Conservation (phyloP, 768 basidiomycete genomes). For the Hortiboletus campestris region DNA sequence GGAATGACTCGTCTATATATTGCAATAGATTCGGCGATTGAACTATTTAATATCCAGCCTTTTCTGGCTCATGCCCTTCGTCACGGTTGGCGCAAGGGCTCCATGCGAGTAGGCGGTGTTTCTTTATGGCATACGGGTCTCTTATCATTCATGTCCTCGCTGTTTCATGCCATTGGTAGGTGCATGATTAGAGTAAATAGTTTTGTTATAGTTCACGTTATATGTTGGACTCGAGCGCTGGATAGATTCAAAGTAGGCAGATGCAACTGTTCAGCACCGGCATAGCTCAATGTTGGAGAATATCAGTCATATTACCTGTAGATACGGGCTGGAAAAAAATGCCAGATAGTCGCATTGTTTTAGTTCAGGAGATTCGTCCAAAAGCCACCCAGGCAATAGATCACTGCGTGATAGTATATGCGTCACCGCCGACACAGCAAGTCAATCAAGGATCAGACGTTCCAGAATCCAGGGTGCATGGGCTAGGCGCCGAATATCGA, state of each 20-base stretch:
- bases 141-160: conserved; percentile 1
- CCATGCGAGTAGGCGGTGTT: conserved; percentile 15
- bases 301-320: neutral
- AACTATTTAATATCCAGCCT: conserved; percentile 25
- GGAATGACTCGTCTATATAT: conserved; percentile 26
- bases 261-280: neutral
- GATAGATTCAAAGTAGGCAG: conserved; percentile 4
- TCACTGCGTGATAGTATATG: neutral
- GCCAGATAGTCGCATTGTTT: neutral
- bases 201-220: conserved; percentile 27
- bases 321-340: neutral
- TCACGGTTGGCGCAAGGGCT: conserved; percentile 5
- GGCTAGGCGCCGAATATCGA: neutral
- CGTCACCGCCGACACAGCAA: neutral
- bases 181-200: conserved; percentile 13
- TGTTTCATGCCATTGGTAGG: conserved; percentile 10
- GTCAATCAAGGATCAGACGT: neutral
- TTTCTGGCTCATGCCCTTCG: conserved; percentile 9
- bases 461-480: neutral
- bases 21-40: conserved; percentile 15
- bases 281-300: too few species aligned
- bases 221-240: conserved; percentile 10
- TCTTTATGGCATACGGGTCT: conserved; percentile 14
- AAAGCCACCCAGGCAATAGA: neutral
- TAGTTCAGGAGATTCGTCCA: neutral